Conservation (phyloP, 1,139 yeast species). For the Scheffersomyces insectosa region DNA sequence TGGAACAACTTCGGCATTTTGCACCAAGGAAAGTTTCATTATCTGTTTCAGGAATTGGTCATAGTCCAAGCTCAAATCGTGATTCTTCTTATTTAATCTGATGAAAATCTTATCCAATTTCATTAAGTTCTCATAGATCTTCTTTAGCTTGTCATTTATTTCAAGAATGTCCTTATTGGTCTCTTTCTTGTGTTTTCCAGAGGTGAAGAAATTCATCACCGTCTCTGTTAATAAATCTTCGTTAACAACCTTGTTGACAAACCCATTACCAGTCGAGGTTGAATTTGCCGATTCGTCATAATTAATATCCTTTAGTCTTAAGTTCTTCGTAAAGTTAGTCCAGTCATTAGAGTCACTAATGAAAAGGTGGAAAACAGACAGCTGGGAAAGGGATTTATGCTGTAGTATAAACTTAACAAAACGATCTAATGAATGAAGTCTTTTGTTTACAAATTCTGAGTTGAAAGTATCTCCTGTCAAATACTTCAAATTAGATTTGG, state of each 20-base stretch:
- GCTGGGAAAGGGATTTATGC: slow-evolving; percentile 71
- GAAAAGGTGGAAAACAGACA: slow-evolving; percentile 74
- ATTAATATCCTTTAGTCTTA: slow-evolving; percentile 36
- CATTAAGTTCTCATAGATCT: slow-evolving; percentile 76
- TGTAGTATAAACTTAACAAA: slow-evolving; percentile 70
- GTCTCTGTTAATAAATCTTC: slow-evolving; percentile 79
- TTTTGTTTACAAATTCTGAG: slow-evolving; percentile 73
- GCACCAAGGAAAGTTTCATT: slow-evolving; percentile 62
- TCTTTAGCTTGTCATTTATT: slow-evolving; percentile 78
- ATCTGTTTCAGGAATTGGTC: slow-evolving; percentile 71
- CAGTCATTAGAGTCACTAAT: slow-evolving; percentile 77
- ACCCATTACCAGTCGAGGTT: slow-evolving; percentile 17
- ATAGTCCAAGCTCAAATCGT: slow-evolving; percentile 72
- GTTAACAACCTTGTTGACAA: slow-evolving; percentile 47
- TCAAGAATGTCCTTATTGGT: slow-evolving; percentile 78
- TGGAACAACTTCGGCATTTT: slow-evolving; percentile 13
- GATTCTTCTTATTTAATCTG: slow-evolving; percentile 71
- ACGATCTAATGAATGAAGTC: slow-evolving; percentile 81
- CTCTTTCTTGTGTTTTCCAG: slow-evolving; percentile 66
- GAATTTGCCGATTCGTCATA: slow-evolving; percentile 17
- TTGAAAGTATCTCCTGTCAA: slow-evolving; percentile 92
- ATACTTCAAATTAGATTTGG: slow-evolving; percentile 87
- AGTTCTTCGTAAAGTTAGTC: slow-evolving; percentile 72
- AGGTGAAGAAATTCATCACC: slow-evolving; percentile 87
- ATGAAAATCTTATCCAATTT: slow-evolving; percentile 79